Evolutionary conservation across 2,329 filamentous ascomycete genomes (phyloP).

Genomic region (Monascus ruber): DNA sequence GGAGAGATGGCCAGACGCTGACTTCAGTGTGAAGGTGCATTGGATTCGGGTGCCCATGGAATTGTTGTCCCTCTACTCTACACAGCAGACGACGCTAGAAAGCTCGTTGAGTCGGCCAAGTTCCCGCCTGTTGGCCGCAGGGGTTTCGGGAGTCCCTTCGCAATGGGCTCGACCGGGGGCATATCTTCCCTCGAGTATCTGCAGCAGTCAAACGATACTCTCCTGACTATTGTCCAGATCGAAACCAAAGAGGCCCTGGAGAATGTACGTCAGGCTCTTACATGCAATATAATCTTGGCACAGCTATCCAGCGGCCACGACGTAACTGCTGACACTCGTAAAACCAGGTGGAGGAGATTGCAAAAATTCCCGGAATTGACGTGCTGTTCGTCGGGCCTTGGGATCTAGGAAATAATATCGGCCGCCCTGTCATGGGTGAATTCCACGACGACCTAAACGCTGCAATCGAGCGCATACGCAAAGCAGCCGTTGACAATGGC

Average conservation of each 20-base stretch:
- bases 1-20: background rate
- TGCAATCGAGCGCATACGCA: constrained; percentile 41
- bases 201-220: constrained; percentile 42
- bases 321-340: background rate
- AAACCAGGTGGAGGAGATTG: constrained; percentile 36
- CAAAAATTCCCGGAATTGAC: constrained; percentile 42
- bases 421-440: constrained; percentile 38
- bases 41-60: constrained; percentile 50
- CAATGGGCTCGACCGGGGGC: constrained; percentile 33
- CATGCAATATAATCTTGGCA: too few relatives aligned
- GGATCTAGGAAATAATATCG: constrained; percentile 48
- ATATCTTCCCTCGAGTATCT: constrained; percentile 37
- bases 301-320: background rate
- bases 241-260: constrained; percentile 31
- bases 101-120: constrained; percentile 42
- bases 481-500: constrained; percentile 40
- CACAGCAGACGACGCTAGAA: constrained; percentile 41
- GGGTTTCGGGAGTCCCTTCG: constrained; percentile 46
- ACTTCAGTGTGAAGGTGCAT: constrained; percentile 31
- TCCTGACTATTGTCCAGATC: constrained; percentile 39
- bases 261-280: constrained; percentile 13
- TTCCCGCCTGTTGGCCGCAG: constrained; percentile 45
- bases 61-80: constrained; percentile 45
- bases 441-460: constrained; percentile 41
- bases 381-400: constrained; percentile 45